A percentile compares a stretch with the other conserved stretches of the same genome.
Evolutionary conservation across 2,329 filamentous ascomycete genomes (phyloP).

Genomic region (Xylaria sp.): DNA sequence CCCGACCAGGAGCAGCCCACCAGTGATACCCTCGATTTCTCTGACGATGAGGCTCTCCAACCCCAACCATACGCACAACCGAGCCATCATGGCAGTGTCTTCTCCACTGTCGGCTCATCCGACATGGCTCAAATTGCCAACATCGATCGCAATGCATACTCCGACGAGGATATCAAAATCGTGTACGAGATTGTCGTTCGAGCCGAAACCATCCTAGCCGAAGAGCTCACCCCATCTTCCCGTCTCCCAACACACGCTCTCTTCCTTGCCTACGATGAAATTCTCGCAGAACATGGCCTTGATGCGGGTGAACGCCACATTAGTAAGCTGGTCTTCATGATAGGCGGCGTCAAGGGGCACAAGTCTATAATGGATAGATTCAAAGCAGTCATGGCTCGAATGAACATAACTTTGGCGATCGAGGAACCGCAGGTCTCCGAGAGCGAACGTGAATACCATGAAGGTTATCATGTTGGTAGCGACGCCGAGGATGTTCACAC

Average conservation of each 20-base stretch:
- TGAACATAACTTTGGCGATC: constrained; percentile 78
- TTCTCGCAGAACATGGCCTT: constrained; percentile 76
- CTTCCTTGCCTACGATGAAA: constrained; percentile 81
- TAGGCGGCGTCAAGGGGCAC: constrained; percentile 73
- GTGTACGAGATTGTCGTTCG: constrained; percentile 80
- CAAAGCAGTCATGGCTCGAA: constrained; percentile 71
- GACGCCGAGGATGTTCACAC: constrained; percentile 37
- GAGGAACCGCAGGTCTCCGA: constrained; percentile 44
- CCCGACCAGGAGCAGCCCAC: constrained; percentile 34
- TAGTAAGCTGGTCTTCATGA: constrained; percentile 80
- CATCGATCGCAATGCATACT: constrained; percentile 44
- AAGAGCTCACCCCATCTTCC: constrained; percentile 66
- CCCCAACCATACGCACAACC: constrained; percentile 5
- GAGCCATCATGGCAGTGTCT: constrained; percentile 29
- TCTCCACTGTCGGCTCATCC: constrained; percentile 38
- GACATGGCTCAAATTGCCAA: constrained; percentile 27
- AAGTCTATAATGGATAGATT: constrained; percentile 75
- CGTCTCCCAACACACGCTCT: constrained; percentile 79
- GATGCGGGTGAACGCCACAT: constrained; percentile 81
- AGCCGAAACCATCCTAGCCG: constrained; percentile 73
- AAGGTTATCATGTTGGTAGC: not conserved
- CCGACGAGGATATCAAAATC: constrained; percentile 73
- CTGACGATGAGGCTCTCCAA: constrained; percentile 39
- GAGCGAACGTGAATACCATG: constrained; percentile 47
- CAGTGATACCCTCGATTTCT: constrained; percentile 39